A percentile compares a stretch with the other conserved stretches of the same genome.
Conservation (phyloP, 1,139 yeast genomes). For the Geotrichum cucujoidarum region DNA sequence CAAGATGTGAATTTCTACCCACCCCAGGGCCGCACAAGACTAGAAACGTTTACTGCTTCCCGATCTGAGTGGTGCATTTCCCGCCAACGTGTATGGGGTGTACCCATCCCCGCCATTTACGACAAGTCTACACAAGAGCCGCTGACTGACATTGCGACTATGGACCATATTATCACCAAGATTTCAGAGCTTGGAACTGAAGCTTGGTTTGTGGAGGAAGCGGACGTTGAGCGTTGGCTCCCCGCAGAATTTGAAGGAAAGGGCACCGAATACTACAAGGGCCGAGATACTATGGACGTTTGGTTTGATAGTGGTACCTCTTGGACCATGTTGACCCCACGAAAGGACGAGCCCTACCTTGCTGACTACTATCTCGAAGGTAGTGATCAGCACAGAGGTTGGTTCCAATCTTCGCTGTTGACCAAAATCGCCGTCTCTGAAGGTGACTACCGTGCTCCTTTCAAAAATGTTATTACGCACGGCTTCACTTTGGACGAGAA, state of each 20-base stretch:
- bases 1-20: constrained; percentile 67
- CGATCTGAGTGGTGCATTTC: constrained; percentile 98
- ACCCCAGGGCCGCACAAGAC: constrained; percentile 61
- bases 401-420: constrained; percentile 93
- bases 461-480: constrained; percentile 72
- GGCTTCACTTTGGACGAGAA: constrained; percentile 87
- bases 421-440: constrained; percentile 57
- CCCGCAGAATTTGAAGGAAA: constrained; percentile 45
- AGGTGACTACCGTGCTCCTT: constrained; percentile 51
- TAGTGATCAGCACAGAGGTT: constrained; percentile 95
- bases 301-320: constrained; percentile 98
- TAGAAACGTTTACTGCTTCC: constrained; percentile 64
- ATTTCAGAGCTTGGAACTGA: constrained; percentile 60
- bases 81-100: constrained; percentile 98
- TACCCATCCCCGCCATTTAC: constrained; percentile 87
- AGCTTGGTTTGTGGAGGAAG: constrained; percentile 66
- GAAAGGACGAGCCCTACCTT: constrained; percentile 35
- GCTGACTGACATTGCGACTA: constrained; percentile 47
- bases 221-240: constrained; percentile 61
- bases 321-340: constrained; percentile 62
- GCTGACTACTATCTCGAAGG: constrained; percentile 91
- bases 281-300: constrained; percentile 93
- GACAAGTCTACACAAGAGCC: constrained; percentile 56
- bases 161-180: constrained; percentile 50
- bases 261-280: constrained; percentile 50